These are phyloP conservation scores for Plasmodium coatneyi DNA, from an alignment of 169 alveolate species.

Conservation along the genomic window DNA sequence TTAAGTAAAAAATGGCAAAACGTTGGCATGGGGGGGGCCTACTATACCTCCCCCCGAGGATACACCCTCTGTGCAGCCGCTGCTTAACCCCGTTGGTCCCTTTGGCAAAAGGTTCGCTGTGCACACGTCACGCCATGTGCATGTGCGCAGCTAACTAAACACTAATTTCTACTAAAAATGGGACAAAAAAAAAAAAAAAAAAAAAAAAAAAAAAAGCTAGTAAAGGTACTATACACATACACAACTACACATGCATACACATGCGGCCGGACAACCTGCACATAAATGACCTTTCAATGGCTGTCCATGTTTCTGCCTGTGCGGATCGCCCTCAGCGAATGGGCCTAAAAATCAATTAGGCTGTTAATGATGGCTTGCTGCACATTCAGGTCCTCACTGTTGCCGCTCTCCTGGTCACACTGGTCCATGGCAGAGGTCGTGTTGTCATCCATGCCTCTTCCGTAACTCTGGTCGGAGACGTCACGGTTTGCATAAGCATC, in stretches of 20 bases:
- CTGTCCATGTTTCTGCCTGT: not conserved
- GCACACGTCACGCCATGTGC: not conserved
- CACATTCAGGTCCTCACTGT: slow-evolving; percentile 17
- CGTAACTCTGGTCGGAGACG: not conserved
- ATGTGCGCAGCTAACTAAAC: not conserved
- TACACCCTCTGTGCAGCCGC: not conserved
- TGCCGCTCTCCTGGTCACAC: not conserved
- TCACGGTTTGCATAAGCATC: not conserved
- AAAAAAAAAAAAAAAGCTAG: not conserved
- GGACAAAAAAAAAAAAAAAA: not conserved
- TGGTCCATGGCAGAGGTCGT: not conserved
- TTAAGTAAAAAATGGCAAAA: not conserved
- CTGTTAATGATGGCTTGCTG: slow-evolving; percentile 66
- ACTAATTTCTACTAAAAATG: slow-evolving; percentile 5
- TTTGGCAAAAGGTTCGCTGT: not conserved
- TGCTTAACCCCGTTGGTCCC: not conserved
- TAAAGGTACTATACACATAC: not conserved
- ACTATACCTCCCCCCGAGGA: not conserved
- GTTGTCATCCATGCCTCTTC: not conserved
- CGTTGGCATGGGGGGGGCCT: not conserved
- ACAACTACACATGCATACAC: not conserved
- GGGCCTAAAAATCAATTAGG: slow-evolving; percentile 25
- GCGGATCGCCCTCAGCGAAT: not conserved
- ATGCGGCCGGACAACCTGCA: not conserved
- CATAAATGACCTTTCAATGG: not conserved